phyloP scores from a whole-genome alignment of 805 yeast species.

The Wilhelminamyces savonicus region DNA sequence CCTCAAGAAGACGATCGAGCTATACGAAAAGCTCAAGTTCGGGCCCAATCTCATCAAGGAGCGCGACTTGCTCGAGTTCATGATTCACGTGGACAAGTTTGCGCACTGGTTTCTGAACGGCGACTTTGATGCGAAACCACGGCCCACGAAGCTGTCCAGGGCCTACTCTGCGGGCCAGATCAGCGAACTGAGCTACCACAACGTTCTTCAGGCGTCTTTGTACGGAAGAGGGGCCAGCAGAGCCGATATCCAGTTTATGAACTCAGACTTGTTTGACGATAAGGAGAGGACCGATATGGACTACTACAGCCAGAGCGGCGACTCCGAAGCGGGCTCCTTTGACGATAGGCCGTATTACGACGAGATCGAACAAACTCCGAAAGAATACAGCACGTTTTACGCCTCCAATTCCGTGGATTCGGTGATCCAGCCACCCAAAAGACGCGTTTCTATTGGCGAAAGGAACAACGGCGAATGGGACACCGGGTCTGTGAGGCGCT shows the following conservation, averaged over 20 bases:
- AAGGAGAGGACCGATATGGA: neutral
- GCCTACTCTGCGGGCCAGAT: neutral
- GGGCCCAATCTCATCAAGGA: conserved; percentile 56
- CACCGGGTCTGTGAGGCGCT: too few relatives aligned
- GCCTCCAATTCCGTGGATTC: too few relatives aligned
- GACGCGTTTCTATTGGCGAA: too few relatives aligned
- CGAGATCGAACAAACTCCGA: too few relatives aligned
- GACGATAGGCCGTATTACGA: too few relatives aligned
- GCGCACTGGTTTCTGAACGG: neutral
- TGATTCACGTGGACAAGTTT: conserved; percentile 26
- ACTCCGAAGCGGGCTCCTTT: neutral
- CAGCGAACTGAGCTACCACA: neutral
- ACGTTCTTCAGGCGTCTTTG: neutral
- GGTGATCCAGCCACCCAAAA: too few relatives aligned
- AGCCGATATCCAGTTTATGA: too few relatives aligned
- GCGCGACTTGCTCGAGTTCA: conserved; percentile 53
- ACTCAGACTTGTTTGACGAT: neutral
- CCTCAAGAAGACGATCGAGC: conserved; percentile 22
- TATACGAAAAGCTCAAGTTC: conserved; percentile 66
- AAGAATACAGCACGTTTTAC: too few relatives aligned
- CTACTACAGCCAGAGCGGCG: neutral
- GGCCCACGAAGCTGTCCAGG: neutral
- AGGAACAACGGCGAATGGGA: too few relatives aligned
- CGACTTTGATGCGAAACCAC: neutral
- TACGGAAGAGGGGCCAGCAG: too few relatives aligned